Evolutionary conservation across 805 yeast species (phyloP).

Genomic region (Clavispora santaluciae): DNA sequence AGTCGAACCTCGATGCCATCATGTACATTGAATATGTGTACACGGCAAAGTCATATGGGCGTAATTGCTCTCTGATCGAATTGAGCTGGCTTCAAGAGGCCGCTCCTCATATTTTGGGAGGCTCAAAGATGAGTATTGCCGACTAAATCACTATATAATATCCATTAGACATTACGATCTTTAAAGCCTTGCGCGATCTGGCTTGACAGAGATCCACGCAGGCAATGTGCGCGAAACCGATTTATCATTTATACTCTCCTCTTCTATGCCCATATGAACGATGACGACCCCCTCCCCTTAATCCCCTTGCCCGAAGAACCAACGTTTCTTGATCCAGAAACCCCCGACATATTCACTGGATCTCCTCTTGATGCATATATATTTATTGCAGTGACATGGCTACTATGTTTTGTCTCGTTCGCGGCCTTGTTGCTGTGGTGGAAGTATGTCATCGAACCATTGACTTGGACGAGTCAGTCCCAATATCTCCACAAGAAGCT

Average conservation of each 20-base stretch:
- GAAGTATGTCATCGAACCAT: conserved; percentile 30
- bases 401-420: conserved; percentile 27
- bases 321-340: not conserved
- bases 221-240: not conserved
- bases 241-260: not conserved
- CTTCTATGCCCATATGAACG: not conserved
- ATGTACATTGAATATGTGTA: conserved; percentile 94
- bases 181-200: no score
- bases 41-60: conserved; percentile 88
- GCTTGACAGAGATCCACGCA: no score
- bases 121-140: conserved; percentile 27
- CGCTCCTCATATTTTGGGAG: conserved; percentile 60
- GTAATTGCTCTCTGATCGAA: conserved; percentile 79
- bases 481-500: conserved; percentile 10
- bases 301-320: conserved; percentile 5
- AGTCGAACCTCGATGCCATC: conserved; percentile 67
- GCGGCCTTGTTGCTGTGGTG: conserved; percentile 34
- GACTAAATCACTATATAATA: conserved; percentile 9
- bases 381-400: conserved; percentile 24
- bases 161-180: not conserved
- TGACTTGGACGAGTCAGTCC: conserved; percentile 11
- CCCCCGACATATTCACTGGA: not conserved
- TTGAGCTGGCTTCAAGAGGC: conserved; percentile 81
- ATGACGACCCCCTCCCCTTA: conserved; percentile 14
- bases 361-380: conserved; percentile 18